Percentiles rank a stretch among this genome's conserved stretches.
These are phyloP conservation scores for Botryotinia narcissicola DNA, from an alignment of 2,329 filamentous ascomycete species.

Conservation along the genomic window DNA sequence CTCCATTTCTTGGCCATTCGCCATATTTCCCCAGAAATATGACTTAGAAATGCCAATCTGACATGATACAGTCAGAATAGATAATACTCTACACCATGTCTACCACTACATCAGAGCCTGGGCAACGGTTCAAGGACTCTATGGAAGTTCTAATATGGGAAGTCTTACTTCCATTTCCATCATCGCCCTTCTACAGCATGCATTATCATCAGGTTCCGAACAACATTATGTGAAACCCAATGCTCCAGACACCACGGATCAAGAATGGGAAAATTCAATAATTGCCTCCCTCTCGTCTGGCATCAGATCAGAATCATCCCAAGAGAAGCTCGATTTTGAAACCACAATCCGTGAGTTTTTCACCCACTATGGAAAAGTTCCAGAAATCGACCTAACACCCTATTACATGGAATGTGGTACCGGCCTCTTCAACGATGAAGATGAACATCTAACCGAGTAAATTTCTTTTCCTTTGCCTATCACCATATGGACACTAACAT, in stretches of 20 bases:
- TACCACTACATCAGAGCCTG: slow-evolving; percentile 23
- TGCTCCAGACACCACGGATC: not conserved
- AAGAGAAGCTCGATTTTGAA: too few species aligned
- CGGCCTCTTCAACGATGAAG: not conserved
- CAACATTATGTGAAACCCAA: not conserved
- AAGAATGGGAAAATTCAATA: not conserved
- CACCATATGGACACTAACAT: not conserved
- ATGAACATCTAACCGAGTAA: not conserved
- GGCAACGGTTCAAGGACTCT: slow-evolving; percentile 13
- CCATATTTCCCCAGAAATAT: too few species aligned
- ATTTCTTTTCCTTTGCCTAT: not conserved
- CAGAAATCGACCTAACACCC: not conserved
- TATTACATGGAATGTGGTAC: not conserved
- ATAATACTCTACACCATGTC: not conserved
- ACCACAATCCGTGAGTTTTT: not conserved
- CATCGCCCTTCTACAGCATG: not conserved
- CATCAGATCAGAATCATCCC: not conserved
- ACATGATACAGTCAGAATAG: not conserved
- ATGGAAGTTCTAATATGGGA: not conserved
- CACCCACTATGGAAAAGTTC: not conserved
- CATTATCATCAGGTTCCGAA: not conserved
- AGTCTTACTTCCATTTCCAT: not conserved
- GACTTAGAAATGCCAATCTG: not conserved
- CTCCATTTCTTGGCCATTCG: not conserved
- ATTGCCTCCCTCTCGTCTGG: not conserved